These are phyloP conservation scores for Peronospora belbahrii DNA, from an alignment of 352 stramenopile species.

Conservation along the genomic window DNA sequence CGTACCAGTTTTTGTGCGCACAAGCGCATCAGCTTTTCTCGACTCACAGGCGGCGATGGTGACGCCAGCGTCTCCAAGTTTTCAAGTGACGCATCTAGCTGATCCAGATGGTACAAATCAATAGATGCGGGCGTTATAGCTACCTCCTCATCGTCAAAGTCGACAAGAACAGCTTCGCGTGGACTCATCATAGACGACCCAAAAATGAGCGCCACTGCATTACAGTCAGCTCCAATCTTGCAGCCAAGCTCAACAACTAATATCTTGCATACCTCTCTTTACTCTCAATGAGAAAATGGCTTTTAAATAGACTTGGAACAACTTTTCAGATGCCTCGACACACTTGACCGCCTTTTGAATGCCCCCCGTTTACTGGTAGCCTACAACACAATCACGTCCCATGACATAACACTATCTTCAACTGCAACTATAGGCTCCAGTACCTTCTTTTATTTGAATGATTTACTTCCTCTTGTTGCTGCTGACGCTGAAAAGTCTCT, in stretches of 20 bases:
- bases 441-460: slow-evolving; percentile 6
- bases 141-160: slow-evolving; percentile 25
- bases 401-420: too few species aligned
- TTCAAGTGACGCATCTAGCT: slow-evolving; percentile 11
- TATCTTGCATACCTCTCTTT: slow-evolving; percentile 16
- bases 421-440: too few species aligned
- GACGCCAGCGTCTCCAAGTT: not conserved
- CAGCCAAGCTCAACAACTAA: not conserved
- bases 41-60: slow-evolving; percentile 9
- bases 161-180: slow-evolving; percentile 41
- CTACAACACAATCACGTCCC: slow-evolving; percentile 11
- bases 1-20: slow-evolving; percentile 65
- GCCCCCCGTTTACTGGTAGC: slow-evolving; percentile 17
- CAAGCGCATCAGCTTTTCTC: slow-evolving; percentile 31
- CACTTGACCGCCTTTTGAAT: slow-evolving; percentile 50
- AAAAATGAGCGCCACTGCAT: slow-evolving; percentile 53
- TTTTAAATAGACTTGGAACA: slow-evolving; percentile 25
- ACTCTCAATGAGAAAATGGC: slow-evolving; percentile 34
- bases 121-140: too few species aligned
- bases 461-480: slow-evolving; percentile 8
- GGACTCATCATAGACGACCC: slow-evolving; percentile 46
- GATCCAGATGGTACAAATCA: slow-evolving; percentile 9
- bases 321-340: slow-evolving; percentile 24
- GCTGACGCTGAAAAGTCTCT: slow-evolving; percentile 10
- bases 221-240: slow-evolving; percentile 2